phyloP scores from a whole-genome alignment of 1,284 basidiomycete species.

The Mycosarcoma maydis region DNA sequence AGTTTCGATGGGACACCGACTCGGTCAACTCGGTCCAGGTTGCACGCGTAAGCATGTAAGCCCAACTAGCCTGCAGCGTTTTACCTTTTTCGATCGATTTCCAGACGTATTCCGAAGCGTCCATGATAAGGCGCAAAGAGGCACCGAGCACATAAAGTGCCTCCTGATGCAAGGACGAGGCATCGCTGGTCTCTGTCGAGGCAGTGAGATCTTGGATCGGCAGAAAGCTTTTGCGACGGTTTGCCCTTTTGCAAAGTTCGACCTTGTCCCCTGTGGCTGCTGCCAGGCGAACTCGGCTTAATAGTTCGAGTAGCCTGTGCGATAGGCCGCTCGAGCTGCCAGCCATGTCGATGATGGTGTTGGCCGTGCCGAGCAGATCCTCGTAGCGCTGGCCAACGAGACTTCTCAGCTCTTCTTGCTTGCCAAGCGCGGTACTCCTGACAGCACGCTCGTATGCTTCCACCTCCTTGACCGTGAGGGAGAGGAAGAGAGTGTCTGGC shows the following conservation, averaged over 20 bases:
- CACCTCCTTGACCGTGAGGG: conserved; percentile 42
- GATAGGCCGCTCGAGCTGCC: conserved; percentile 41
- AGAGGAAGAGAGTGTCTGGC: conserved; percentile 46
- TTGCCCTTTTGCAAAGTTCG: conserved; percentile 3
- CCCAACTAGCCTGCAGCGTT: conserved; percentile 50
- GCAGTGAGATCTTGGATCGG: conserved; percentile 1
- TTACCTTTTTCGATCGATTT: conserved; percentile 54
- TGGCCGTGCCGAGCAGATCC: conserved; percentile 56
- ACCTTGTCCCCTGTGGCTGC: conserved; percentile 4
- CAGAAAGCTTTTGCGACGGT: conserved; percentile 29
- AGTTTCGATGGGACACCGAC: neutral
- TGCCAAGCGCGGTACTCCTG: conserved; percentile 26
- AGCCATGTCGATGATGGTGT: conserved; percentile 58
- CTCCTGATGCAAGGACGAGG: conserved; percentile 25
- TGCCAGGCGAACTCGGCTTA: conserved; percentile 17
- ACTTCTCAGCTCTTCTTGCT: conserved; percentile 44
- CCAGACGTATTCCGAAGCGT: conserved; percentile 54
- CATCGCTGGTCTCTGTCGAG: neutral
- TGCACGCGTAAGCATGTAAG: conserved; percentile 44
- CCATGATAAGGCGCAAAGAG: conserved; percentile 51
- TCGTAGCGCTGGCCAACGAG: conserved; percentile 57
- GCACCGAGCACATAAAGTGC: conserved; percentile 46
- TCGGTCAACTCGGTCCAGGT: conserved; percentile 45
- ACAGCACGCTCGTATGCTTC: conserved; percentile 39
- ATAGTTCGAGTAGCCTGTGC: conserved; percentile 29